A percentile compares a stretch with the other conserved stretches of the same genome.
These are phyloP conservation scores for Phaeosphaeriaceae sp. DNA, from an alignment of 2,329 filamentous ascomycete genomes.

Conservation along the genomic window DNA sequence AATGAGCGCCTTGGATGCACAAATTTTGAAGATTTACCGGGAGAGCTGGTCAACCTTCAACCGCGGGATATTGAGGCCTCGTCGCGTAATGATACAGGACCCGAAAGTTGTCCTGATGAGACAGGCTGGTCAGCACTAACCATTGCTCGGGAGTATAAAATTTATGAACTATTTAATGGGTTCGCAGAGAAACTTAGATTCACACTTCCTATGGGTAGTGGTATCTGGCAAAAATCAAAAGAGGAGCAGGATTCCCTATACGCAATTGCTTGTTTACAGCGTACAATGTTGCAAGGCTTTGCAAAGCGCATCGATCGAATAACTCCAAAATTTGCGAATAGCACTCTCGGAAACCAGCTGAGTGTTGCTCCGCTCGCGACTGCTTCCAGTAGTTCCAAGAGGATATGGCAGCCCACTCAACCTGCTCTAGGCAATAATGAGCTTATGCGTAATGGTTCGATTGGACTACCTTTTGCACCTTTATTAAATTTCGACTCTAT, in stretches of 20 bases:
- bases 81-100: neutral
- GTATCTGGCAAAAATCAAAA: slow-evolving; percentile 4
- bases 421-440: neutral
- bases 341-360: too few relatives aligned
- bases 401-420: neutral
- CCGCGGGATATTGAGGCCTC: slow-evolving; percentile 1
- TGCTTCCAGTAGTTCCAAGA: neutral
- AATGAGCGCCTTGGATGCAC: slow-evolving; percentile 23
- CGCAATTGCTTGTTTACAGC: slow-evolving; percentile 21
- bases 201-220: slow-evolving; percentile 9
- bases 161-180: slow-evolving; percentile 18
- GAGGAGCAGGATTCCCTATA: slow-evolving; percentile 18
- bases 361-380: neutral
- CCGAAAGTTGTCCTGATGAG: neutral
- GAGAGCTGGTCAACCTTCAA: slow-evolving; percentile 15
- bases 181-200: slow-evolving; percentile 26
- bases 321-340: neutral
- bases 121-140: slow-evolving; percentile 21
- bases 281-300: slow-evolving; percentile 20
- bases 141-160: slow-evolving; percentile 20
- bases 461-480: slow-evolving; percentile 9
- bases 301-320: slow-evolving; percentile 22
- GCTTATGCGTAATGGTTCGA: neutral
- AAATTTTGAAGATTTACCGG: slow-evolving; percentile 11
- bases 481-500: slow-evolving; percentile 21